Conservation (phyloP, 495 filamentous ascomycete genomes). For the Viridothelium virens region DNA sequence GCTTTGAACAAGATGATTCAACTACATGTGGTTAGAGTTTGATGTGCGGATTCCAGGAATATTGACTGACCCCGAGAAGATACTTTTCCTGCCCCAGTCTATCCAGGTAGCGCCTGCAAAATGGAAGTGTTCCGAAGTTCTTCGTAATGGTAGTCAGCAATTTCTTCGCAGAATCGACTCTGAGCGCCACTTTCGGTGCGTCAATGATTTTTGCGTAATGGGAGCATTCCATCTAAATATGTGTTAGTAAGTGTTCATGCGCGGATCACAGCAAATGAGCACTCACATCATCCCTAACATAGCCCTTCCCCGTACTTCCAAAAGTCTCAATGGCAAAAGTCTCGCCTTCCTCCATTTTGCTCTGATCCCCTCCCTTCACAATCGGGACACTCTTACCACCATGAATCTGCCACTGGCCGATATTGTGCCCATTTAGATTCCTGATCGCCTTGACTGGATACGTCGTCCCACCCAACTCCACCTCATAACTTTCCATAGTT, state of each 20-base stretch:
- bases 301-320: conserved; percentile 51
- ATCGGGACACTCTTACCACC: conserved; percentile 56
- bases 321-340: conserved; percentile 61
- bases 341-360: conserved; percentile 62
- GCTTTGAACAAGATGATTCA: conserved; percentile 78
- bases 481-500: conserved; percentile 60
- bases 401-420: conserved; percentile 52
- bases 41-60: neutral
- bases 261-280: conserved; percentile 17
- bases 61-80: conserved; percentile 45
- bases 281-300: conserved; percentile 35
- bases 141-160: conserved; percentile 54
- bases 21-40: conserved; percentile 39
- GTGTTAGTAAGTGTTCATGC: conserved; percentile 24
- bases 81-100: conserved; percentile 55
- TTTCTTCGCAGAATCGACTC: conserved; percentile 50
- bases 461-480: conserved; percentile 49
- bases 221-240: conserved; percentile 40
- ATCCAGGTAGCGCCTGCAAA: conserved; percentile 56
- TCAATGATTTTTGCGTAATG: conserved; percentile 49
- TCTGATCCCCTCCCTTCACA: conserved; percentile 49
- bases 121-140: conserved; percentile 57
- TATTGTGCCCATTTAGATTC: conserved; percentile 53
- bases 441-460: conserved; percentile 53
- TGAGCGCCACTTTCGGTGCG: conserved; percentile 45